Evolutionary conservation across 164 flowering plant species (phyloP).

Genomic region (Piper longum): DNA sequence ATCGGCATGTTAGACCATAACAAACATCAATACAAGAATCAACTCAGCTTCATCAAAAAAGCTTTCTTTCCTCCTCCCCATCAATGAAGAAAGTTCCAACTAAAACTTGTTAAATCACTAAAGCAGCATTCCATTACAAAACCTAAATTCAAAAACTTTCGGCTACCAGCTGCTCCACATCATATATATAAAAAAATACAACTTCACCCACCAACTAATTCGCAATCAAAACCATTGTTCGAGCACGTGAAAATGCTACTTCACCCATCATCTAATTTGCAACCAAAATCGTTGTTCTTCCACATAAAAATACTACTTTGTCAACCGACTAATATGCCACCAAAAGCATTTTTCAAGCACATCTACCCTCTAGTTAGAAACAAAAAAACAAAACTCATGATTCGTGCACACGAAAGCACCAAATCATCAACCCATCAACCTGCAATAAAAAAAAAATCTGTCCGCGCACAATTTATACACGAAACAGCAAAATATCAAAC

Average conservation of each 20-base stretch:
- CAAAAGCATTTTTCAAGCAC: no score
- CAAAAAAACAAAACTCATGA: background rate
- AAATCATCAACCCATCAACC: background rate
- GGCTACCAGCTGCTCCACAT: background rate
- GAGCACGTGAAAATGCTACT: no score
- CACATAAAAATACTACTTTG: no score
- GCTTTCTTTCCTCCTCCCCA: no score
- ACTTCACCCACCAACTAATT: background rate
- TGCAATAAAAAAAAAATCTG: no score
- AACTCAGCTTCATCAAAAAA: background rate
- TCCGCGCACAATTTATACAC: background rate
- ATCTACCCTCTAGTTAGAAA: background rate
- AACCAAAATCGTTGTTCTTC: no score
- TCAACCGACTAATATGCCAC: no score
- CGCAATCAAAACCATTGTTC: background rate
- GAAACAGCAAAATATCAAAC: constrained; percentile 1
- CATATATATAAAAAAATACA: background rate
- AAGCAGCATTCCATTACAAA: background rate
- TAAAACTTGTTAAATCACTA: background rate
- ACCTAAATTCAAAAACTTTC: background rate
- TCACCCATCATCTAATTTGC: no score
- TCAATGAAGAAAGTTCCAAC: background rate
- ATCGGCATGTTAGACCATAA: background rate
- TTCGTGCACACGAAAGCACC: background rate
- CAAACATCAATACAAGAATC: background rate